phyloP scores from a whole-genome alignment of 2,329 filamentous ascomycete genomes.

The Xylaria sp. region DNA sequence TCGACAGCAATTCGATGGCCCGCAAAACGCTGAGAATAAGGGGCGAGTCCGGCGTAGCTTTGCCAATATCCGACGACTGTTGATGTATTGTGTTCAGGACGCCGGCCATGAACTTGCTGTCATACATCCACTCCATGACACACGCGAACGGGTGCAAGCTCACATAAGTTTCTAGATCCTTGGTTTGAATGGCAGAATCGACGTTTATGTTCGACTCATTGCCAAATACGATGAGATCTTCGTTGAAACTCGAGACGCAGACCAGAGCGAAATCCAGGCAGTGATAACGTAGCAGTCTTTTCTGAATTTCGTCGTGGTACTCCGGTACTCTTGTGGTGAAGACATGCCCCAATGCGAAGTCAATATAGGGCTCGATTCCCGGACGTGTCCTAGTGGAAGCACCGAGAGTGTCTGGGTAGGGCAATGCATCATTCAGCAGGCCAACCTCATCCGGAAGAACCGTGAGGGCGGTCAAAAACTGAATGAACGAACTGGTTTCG shows the following conservation, averaged over 20 bases:
- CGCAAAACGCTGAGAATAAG: slow-evolving; percentile 72
- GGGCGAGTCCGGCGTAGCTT: slow-evolving; percentile 70
- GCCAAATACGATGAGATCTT: slow-evolving; percentile 80
- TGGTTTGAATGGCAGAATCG: slow-evolving; percentile 67
- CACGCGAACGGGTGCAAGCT: slow-evolving; percentile 86
- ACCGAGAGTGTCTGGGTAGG: slow-evolving; percentile 83
- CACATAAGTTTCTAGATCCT: slow-evolving; percentile 73
- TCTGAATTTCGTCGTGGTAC: slow-evolving; percentile 60
- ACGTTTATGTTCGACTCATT: slow-evolving; percentile 72
- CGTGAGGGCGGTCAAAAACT: slow-evolving; percentile 67
- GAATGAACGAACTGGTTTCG: slow-evolving; percentile 77
- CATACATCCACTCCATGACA: slow-evolving; percentile 98
- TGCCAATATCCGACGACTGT: slow-evolving; percentile 65
- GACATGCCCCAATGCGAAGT: slow-evolving; percentile 79
- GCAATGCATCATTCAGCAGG: slow-evolving; percentile 66
- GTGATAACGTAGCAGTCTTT: slow-evolving; percentile 66
- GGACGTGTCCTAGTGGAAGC: slow-evolving; percentile 67
- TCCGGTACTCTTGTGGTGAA: slow-evolving; percentile 64
- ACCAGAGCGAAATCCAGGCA: slow-evolving; percentile 79
- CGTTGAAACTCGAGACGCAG: slow-evolving; percentile 84
- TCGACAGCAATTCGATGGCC: slow-evolving; percentile 77
- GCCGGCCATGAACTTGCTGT: slow-evolving; percentile 75
- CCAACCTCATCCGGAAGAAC: slow-evolving; percentile 57
- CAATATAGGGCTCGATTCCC: slow-evolving; percentile 87
- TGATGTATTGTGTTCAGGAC: slow-evolving; percentile 77